These are phyloP conservation scores for Multifurca ochricompacta DNA, from an alignment of 768 basidiomycete species.

Conservation along the genomic window DNA sequence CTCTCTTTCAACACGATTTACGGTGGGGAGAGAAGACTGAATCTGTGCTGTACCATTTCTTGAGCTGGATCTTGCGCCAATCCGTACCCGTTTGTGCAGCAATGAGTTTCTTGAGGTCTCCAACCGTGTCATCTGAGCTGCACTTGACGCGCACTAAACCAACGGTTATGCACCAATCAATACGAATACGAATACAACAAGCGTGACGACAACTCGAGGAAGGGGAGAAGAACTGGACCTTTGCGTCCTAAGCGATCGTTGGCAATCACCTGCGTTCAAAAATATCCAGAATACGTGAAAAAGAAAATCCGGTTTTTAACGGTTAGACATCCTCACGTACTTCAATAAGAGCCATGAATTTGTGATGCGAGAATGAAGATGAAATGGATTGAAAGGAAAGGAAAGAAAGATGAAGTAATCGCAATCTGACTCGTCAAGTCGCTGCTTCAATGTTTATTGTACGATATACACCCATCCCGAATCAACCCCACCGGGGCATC, in stretches of 20 bases:
- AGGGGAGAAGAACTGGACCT: slow-evolving; percentile 42
- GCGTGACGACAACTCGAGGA: no score
- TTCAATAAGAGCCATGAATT: slow-evolving; percentile 29
- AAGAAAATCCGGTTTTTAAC: background rate
- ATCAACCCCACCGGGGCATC: no score
- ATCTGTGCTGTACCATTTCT: slow-evolving; percentile 75
- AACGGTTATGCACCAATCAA: slow-evolving; percentile 1
- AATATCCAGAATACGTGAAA: no score
- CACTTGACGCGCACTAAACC: slow-evolving; percentile 86
- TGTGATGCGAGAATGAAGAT: background rate
- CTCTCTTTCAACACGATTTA: background rate
- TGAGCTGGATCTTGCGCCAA: slow-evolving; percentile 76
- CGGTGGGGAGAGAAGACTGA: background rate
- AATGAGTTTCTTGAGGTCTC: slow-evolving; percentile 94
- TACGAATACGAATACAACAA: no score
- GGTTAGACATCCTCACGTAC: slow-evolving; percentile 21
- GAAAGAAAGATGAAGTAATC: background rate
- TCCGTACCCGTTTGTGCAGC: slow-evolving; percentile 94
- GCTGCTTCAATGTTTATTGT: no score
- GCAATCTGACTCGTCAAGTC: slow-evolving; percentile 10
- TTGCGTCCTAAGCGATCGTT: slow-evolving; percentile 94
- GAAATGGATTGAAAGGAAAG: background rate
- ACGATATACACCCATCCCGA: no score
- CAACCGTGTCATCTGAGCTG: slow-evolving; percentile 91
- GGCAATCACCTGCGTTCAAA: slow-evolving; percentile 64